Evolutionary conservation across 2,329 filamentous ascomycete species (phyloP), one percentile per base, ranked within the genome.

Genomic region (Diaporthe amygdali): DNA sequence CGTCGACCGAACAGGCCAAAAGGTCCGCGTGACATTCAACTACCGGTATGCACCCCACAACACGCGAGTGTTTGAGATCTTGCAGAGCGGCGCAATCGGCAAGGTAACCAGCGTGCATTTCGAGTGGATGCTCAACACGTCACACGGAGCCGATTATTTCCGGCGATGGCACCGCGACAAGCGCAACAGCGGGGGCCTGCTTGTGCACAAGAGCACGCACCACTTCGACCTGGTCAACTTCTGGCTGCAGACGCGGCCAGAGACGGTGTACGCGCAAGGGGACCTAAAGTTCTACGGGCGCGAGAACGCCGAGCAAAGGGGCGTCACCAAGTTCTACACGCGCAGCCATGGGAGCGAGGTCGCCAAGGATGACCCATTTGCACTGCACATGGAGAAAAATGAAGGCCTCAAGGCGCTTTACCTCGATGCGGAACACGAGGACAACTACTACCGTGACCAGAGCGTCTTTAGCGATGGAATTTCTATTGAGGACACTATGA

Each of bases 1-100:
- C 15, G 88, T 88, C 20, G 82, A 86, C 64, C 80, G 84, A 22
- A 88, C 86, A 0, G 81, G 82, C 3, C 78, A 79, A 15, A 82
- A 84, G 47, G 83, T 91, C 4, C 84, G 89, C 20, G 89, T 91
- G 0, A 88, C 87, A 0, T 91, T 91, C 82, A 91, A 91, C 80
- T 91, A 91, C 79, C 86, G 89, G 27, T 91, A 91, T 75, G 89
- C 89, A 47, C 89, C 89, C n/a, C 89, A 91, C 79, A 90, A 91
- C 78, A 91, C 88, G 17, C 89, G 87, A 72, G 83, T 91, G 2
- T 86, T 84, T 72, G 85, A 89, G 76, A 74, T 91, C 0, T 74
- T 91, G 5, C 82, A 80, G 2, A 84, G 85, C 0, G 88, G 87
- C 0, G 86, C 85, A 1, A 89, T 91, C 70, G 89, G 89, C 0